These are phyloP conservation scores for Waltergamsia citrina DNA, from an alignment of 2,329 filamentous ascomycete species.

Conservation along the genomic window DNA sequence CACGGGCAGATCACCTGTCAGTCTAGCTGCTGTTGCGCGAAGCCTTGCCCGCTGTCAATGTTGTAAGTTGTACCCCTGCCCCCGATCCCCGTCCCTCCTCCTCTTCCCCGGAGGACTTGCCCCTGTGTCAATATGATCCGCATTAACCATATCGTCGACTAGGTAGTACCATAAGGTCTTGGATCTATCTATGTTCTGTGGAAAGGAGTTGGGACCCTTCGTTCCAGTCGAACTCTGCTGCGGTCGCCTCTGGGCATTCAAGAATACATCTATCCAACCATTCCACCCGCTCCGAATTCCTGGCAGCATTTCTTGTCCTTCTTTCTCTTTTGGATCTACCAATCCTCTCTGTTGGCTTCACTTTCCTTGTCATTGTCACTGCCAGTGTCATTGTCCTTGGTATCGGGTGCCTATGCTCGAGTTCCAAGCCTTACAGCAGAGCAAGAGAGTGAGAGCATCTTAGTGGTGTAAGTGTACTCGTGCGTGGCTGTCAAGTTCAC, in stretches of 20 bases:
- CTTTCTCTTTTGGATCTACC: constrained; percentile 14
- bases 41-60: neutral
- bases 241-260: constrained; percentile 19
- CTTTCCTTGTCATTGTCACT: constrained; percentile 2
- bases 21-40: neutral
- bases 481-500: too few relatives aligned
- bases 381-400: neutral
- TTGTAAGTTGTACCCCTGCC: too few relatives aligned
- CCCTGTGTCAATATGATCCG: constrained; percentile 1
- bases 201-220: constrained; percentile 11
- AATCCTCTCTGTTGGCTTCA: neutral
- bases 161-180: constrained; percentile 3
- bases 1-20: too few relatives aligned
- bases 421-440: neutral
- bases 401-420: too few relatives aligned
- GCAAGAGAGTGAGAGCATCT: too few relatives aligned
- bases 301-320: constrained; percentile 31
- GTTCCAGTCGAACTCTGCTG: constrained; percentile 25
- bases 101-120: constrained; percentile 3
- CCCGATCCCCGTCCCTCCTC: neutral
- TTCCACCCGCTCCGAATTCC: constrained; percentile 32
- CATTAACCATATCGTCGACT: neutral
- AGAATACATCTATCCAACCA: constrained; percentile 31
- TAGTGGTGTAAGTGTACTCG: too few relatives aligned
- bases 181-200: constrained; percentile 5